Evolutionary conservation across 805 yeast species (phyloP).

Genomic region (Wickerhamiella brachini): DNA sequence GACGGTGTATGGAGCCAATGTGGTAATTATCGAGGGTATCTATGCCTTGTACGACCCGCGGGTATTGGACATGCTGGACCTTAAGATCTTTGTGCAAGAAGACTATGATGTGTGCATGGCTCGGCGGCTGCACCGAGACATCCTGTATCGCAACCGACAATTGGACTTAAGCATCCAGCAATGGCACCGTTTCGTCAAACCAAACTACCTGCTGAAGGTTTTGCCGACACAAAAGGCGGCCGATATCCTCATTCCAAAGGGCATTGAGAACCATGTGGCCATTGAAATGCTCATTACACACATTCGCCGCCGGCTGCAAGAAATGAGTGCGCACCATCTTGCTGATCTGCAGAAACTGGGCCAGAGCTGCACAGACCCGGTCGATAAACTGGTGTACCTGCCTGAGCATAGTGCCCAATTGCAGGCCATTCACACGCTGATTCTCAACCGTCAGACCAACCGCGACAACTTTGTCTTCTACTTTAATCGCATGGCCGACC

Average conservation of each 20-base stretch:
- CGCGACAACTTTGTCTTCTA: slow-evolving; percentile 75
- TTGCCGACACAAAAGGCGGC: slow-evolving; percentile 67
- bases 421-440: slow-evolving; percentile 54
- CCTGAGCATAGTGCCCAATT: slow-evolving; percentile 43
- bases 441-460: slow-evolving; percentile 40
- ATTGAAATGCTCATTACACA: slow-evolving; percentile 68
- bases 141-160: slow-evolving; percentile 74
- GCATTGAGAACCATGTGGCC: slow-evolving; percentile 70
- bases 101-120: slow-evolving; percentile 88
- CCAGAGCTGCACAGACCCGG: slow-evolving; percentile 13
- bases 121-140: slow-evolving; percentile 76
- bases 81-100: slow-evolving; percentile 84
- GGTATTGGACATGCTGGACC: slow-evolving; percentile 61
- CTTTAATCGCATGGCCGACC: slow-evolving; percentile 68
- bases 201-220: slow-evolving; percentile 67
- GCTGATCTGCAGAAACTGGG: slow-evolving; percentile 49
- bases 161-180: slow-evolving; percentile 69
- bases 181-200: slow-evolving; percentile 86
- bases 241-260: slow-evolving; percentile 82
- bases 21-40: slow-evolving; percentile 83
- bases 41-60: slow-evolving; percentile 65
- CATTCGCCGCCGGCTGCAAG: slow-evolving; percentile 52
- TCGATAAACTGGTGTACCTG: slow-evolving; percentile 5
- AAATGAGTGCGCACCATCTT: slow-evolving; percentile 57
- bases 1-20: slow-evolving; percentile 86